Evolutionary conservation across 2,329 filamentous ascomycete genomes (phyloP).

Genomic region (Beauveria sp.): DNA sequence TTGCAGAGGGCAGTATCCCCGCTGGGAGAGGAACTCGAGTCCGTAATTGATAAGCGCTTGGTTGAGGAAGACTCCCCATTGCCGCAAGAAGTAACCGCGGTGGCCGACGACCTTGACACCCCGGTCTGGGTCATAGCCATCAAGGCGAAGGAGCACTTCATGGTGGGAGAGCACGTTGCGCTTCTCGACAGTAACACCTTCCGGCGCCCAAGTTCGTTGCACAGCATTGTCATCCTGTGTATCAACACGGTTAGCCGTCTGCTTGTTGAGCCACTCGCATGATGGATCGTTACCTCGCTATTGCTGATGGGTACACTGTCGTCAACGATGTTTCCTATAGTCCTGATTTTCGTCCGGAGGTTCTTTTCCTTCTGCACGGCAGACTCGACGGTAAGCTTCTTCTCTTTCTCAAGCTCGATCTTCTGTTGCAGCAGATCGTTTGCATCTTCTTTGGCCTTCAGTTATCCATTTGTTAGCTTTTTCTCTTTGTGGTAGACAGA

Average conservation of each 20-base stretch:
- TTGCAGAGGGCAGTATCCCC: conserved; percentile 76
- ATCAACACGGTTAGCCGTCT: not conserved
- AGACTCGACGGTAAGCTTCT: conserved; percentile 68
- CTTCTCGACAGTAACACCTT: conserved; percentile 67
- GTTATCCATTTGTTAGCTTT: not conserved
- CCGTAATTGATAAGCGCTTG: conserved; percentile 94
- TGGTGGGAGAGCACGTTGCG: conserved; percentile 80
- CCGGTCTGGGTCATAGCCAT: conserved; percentile 88
- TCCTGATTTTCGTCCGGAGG: conserved; percentile 71
- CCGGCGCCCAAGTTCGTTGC: conserved; percentile 72
- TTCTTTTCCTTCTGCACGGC: conserved; percentile 68
- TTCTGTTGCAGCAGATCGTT: conserved; percentile 74
- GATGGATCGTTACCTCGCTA: conserved; percentile 53
- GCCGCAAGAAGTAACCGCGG: conserved; percentile 84
- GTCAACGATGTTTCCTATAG: conserved; percentile 69
- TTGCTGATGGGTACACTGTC: conserved; percentile 75
- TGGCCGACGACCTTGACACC: conserved; percentile 93
- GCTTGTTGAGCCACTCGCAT: not conserved
- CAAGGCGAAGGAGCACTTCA: conserved; percentile 79
- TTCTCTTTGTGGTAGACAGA: not conserved
- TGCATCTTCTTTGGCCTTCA: conserved; percentile 75
- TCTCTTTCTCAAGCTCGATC: conserved; percentile 67
- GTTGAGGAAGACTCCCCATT: conserved; percentile 86
- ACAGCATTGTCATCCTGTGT: conserved; percentile 69
- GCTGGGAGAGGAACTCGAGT: conserved; percentile 74